phyloP scores from a whole-genome alignment of 1,284 basidiomycete species.

The Tylopilus sp. region DNA sequence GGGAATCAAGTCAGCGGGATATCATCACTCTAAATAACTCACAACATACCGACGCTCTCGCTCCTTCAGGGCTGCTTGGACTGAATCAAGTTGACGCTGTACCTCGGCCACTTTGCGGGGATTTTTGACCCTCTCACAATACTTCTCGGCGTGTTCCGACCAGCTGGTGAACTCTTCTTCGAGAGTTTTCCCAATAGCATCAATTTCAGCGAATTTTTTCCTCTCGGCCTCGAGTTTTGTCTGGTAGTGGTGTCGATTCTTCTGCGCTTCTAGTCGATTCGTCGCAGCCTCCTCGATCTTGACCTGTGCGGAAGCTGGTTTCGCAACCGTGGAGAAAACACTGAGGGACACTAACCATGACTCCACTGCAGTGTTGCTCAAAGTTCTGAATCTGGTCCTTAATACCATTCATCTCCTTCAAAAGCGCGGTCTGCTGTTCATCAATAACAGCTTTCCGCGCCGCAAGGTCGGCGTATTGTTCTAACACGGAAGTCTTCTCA shows the following conservation, averaged over 20 bases:
- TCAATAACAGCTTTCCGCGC: constrained; percentile 43
- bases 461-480: constrained; percentile 48
- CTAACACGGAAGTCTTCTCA: constrained; percentile 47
- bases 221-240: constrained; percentile 47
- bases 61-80: constrained; percentile 64
- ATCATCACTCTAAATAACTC: not conserved
- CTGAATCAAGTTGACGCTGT: constrained; percentile 57
- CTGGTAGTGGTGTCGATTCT: constrained; percentile 42
- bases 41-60: constrained; percentile 60
- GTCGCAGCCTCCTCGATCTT: constrained; percentile 45
- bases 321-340: not conserved
- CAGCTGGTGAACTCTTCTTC: constrained; percentile 64
- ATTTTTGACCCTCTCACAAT: constrained; percentile 58
- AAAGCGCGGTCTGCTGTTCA: constrained; percentile 38
- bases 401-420: constrained; percentile 44
- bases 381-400: constrained; percentile 48
- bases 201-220: constrained; percentile 38
- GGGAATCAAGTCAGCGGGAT: constrained; percentile 6
- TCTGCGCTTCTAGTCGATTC: constrained; percentile 47
- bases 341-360: constrained; percentile 39
- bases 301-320: constrained; percentile 27
- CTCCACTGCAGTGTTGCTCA: constrained; percentile 36
- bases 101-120: constrained; percentile 56
- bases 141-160: constrained; percentile 60
- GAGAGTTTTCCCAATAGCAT: constrained; percentile 46